These are phyloP conservation scores for Saussurea involucrata DNA, from an alignment of 129 eudicot genomes.

Conservation along the genomic window DNA sequence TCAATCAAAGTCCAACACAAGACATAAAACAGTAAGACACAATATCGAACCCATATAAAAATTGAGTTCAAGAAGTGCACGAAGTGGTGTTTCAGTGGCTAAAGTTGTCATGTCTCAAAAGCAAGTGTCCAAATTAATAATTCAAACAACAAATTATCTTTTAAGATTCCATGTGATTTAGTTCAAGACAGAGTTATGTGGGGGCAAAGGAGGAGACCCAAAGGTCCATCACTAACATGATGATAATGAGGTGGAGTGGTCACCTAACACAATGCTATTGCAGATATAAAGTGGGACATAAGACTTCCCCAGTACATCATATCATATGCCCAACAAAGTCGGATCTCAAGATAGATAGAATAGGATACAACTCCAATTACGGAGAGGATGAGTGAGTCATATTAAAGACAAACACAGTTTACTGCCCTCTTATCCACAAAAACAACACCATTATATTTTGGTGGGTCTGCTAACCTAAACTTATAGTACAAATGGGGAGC, in stretches of 20 bases:
- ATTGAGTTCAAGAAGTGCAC: conserved; percentile 28
- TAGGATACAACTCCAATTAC: conserved; percentile 8
- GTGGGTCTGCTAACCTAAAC: conserved; percentile 40
- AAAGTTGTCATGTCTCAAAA: conserved; percentile 31
- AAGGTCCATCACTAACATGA: conserved; percentile 59
- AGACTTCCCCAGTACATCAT: conserved; percentile 20
- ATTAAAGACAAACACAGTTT: conserved; percentile 38
- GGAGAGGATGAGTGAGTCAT: conserved; percentile 4
- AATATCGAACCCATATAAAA: background rate
- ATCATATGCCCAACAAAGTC: conserved; percentile 41
- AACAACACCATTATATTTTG: conserved; percentile 36
- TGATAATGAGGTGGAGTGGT: conserved; percentile 57
- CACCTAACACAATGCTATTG: conserved; percentile 43
- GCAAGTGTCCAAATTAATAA: conserved; percentile 24
- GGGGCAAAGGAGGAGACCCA: conserved; percentile 46
- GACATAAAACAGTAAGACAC: background rate
- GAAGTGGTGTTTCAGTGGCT: conserved; percentile 25
- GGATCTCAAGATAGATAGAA: conserved; percentile 34
- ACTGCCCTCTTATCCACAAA: conserved; percentile 42
- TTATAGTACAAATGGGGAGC: conserved; percentile 45
- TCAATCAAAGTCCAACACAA: background rate
- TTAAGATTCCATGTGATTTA: conserved; percentile 26
- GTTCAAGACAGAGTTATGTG: conserved; percentile 39
- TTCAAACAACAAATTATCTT: conserved; percentile 17
- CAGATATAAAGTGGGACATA: conserved; percentile 56